Percentiles rank a stretch among this genome's conserved stretches.
These are phyloP conservation scores for Elaphomyces granulatus DNA, from an alignment of 495 filamentous ascomycete genomes.

Conservation along the genomic window DNA sequence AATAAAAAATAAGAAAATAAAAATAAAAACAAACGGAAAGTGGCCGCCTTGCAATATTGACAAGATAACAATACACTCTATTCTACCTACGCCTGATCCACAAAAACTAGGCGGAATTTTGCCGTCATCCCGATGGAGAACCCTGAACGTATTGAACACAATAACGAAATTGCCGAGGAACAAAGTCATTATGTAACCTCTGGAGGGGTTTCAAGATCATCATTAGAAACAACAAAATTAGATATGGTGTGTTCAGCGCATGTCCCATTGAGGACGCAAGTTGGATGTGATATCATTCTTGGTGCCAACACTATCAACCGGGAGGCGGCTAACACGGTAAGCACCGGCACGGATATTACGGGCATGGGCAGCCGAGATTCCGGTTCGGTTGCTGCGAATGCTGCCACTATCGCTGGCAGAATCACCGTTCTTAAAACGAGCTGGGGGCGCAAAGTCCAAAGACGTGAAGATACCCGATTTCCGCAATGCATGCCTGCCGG, in stretches of 20 bases:
- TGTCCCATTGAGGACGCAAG: conserved; percentile 68
- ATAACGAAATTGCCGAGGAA: conserved; percentile 3
- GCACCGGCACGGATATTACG: conserved; percentile 76
- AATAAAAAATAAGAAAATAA: no score
- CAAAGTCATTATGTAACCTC: no score
- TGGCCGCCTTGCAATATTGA: conserved; percentile 4
- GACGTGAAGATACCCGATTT: conserved; percentile 82
- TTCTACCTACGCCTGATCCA: conserved; percentile 18
- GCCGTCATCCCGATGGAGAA: conserved; percentile 15
- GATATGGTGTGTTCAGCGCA: conserved; percentile 22
- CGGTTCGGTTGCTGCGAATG: conserved; percentile 72
- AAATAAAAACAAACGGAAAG: no score
- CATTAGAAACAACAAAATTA: not conserved
- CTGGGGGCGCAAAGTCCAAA: conserved; percentile 90
- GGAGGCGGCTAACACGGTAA: conserved; percentile 78
- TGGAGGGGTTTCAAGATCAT: not conserved
- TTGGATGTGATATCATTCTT: conserved; percentile 51
- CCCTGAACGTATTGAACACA: no score
- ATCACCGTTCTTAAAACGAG: conserved; percentile 63
- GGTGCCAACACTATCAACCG: conserved; percentile 69
- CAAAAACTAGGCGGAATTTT: conserved; percentile 13
- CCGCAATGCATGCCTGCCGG: conserved; percentile 60
- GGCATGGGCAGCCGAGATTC: conserved; percentile 54
- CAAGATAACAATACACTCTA: conserved; percentile 7
- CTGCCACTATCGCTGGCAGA: conserved; percentile 71